These are phyloP conservation scores for Aspergillus sojae DNA, from an alignment of 2,329 filamentous ascomycete species.

Conservation along the genomic window DNA sequence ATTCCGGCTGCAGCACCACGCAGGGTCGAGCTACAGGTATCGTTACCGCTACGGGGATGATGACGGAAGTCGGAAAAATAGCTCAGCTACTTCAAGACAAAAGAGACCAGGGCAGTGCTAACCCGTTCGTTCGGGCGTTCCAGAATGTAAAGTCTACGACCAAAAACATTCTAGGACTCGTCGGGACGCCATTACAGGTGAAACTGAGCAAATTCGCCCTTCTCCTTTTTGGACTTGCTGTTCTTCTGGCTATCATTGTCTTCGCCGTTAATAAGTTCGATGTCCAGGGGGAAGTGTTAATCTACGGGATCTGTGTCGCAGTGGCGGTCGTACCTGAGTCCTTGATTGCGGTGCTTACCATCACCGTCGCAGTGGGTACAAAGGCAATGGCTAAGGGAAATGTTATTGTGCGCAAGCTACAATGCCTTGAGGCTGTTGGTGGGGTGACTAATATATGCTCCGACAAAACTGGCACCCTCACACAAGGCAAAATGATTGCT, in stretches of 20 bases:
- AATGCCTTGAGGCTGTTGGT: conserved; percentile 59
- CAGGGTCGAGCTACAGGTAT: conserved; percentile 62
- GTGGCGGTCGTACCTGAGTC: conserved; percentile 66
- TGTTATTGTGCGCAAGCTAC: conserved; percentile 58
- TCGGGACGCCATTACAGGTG: conserved; percentile 79
- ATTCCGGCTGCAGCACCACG: conserved; percentile 62
- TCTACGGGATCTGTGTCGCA: conserved; percentile 61
- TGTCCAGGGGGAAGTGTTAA: conserved; percentile 59
- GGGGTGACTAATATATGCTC: conserved; percentile 62
- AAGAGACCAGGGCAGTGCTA: conserved; percentile 26
- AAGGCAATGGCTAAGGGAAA: conserved; percentile 57
- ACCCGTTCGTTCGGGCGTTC: conserved; percentile 30
- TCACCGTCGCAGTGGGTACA: conserved; percentile 61
- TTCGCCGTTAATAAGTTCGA: conserved; percentile 62
- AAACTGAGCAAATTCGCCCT: conserved; percentile 85
- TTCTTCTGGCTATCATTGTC: conserved; percentile 64
- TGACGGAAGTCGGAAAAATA: conserved; percentile 64
- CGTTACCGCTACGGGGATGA: conserved; percentile 63
- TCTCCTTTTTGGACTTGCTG: conserved; percentile 72
- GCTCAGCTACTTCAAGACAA: conserved; percentile 60
- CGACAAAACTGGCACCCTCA: conserved; percentile 60
- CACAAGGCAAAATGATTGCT: conserved; percentile 62
- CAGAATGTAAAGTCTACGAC: conserved; percentile 48
- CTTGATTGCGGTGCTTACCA: conserved; percentile 64
- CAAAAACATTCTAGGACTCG: conserved; percentile 55